Percentiles rank a stretch among this genome's conserved stretches.
Conservation (phyloP, 805 yeast genomes). For the Candida easanensis region DNA sequence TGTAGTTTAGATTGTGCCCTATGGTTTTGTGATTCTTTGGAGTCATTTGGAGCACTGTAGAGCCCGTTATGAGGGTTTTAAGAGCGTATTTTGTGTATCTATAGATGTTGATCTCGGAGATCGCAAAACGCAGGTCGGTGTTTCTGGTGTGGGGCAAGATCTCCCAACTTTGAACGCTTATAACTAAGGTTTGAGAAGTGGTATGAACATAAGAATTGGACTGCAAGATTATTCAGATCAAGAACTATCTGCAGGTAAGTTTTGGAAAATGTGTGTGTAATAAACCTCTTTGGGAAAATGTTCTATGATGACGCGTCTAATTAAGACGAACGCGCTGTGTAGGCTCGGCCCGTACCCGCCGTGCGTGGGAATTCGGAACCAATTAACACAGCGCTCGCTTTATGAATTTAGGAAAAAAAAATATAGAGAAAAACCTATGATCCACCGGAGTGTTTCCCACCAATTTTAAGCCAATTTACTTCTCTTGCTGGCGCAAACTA, state of each 20-base stretch:
- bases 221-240: not conserved
- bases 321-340: constrained; percentile 7
- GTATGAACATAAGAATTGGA: not conserved
- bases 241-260: not conserved
- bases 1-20: too few relatives aligned
- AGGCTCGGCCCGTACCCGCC: too few relatives aligned
- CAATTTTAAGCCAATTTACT: too few relatives aligned
- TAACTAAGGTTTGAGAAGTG: not conserved
- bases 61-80: not conserved
- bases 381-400: too few relatives aligned
- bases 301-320: constrained; percentile 13
- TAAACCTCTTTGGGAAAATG: constrained; percentile 3
- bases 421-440: too few relatives aligned
- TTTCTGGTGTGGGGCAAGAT: constrained; percentile 1
- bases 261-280: not conserved
- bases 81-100: not conserved
- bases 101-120: not conserved
- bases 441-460: too few relatives aligned
- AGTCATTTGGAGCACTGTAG: too few relatives aligned
- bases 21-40: too few relatives aligned
- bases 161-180: not conserved
- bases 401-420: too few relatives aligned
- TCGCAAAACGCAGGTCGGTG: not conserved
- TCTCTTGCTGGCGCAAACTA: too few relatives aligned
- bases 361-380: too few relatives aligned